These are phyloP conservation scores for Hirsutella rhossiliensis DNA, from an alignment of 2,329 filamentous ascomycete species.

Conservation along the genomic window DNA sequence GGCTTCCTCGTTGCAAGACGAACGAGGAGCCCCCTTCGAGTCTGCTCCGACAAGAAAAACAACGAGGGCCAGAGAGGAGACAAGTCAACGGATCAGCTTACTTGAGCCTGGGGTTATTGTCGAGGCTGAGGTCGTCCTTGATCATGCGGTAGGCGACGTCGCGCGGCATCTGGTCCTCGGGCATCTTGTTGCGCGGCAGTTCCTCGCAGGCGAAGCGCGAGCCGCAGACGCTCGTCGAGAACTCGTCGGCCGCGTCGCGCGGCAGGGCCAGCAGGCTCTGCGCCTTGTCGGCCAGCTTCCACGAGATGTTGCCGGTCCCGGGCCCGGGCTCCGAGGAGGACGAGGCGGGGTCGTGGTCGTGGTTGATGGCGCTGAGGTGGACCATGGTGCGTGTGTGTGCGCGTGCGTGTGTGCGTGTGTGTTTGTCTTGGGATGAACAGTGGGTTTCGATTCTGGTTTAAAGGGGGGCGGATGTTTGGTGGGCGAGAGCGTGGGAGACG, in stretches of 20 bases:
- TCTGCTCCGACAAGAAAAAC: too few species aligned
- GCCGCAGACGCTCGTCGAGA: constrained; percentile 77
- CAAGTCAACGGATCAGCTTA: constrained; percentile 22
- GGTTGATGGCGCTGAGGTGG: constrained; percentile 33
- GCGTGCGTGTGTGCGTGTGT: too few species aligned
- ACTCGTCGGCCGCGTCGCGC: constrained; percentile 42
- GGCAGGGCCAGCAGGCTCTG: constrained; percentile 29
- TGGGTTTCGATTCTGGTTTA: neutral
- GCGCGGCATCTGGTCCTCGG: constrained; percentile 78
- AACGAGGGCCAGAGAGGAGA: neutral
- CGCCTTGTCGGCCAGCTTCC: constrained; percentile 26
- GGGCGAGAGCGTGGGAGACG: too few species aligned
- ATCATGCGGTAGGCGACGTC: constrained; percentile 96
- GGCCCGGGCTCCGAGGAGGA: neutral
- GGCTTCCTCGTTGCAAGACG: neutral
- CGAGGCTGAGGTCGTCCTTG: constrained; percentile 83
- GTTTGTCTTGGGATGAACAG: too few species aligned
- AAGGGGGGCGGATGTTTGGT: neutral
- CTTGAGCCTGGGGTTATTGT: constrained; percentile 84
- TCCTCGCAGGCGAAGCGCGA: constrained; percentile 72
- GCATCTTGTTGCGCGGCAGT: constrained; percentile 75
- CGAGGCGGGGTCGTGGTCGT: constrained; percentile 12
- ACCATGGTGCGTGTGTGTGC: constrained; percentile 27
- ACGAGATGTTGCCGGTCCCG: neutral
- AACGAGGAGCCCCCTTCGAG: too few species aligned